Percentiles rank a stretch among this genome's conserved stretches.
Conservation (phyloP, 306 rosid genomes). For the Inga oerstediana region DNA sequence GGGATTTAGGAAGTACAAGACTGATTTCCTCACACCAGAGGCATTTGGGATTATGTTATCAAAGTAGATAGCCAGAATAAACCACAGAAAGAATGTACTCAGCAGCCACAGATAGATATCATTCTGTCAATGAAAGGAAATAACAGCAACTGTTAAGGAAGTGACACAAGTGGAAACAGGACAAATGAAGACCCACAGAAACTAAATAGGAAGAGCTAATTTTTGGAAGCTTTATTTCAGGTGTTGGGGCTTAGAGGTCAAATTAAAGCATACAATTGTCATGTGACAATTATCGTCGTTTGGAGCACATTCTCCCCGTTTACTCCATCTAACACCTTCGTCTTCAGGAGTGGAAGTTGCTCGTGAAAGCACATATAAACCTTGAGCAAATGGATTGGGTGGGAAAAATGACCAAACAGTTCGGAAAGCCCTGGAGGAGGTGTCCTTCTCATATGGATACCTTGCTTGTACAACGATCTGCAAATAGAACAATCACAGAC, state of each 20-base stretch:
- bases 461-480: slow-evolving; percentile 63
- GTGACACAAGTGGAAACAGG: slow-evolving; percentile 17
- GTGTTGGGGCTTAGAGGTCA: slow-evolving; percentile 22
- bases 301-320: slow-evolving; percentile 54
- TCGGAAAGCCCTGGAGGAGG: slow-evolving; percentile 29
- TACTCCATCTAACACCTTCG: slow-evolving; percentile 78
- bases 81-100: slow-evolving; percentile 79
- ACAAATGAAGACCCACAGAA: slow-evolving; percentile 23
- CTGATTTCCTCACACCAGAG: slow-evolving; percentile 82
- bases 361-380: slow-evolving; percentile 52
- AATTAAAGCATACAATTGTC: slow-evolving; percentile 65
- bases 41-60: slow-evolving; percentile 86
- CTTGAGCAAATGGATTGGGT: slow-evolving; percentile 82
- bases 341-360: slow-evolving; percentile 63
- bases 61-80: slow-evolving; percentile 80
- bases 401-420: slow-evolving; percentile 78
- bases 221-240: neutral
- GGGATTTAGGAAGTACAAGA: slow-evolving; percentile 71
- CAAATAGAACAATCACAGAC: slow-evolving; percentile 26
- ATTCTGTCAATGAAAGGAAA: slow-evolving; percentile 57
- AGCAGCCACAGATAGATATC: slow-evolving; percentile 69
- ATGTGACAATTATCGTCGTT: slow-evolving; percentile 51
- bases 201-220: slow-evolving; percentile 16
- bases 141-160: neutral
- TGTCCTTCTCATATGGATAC: slow-evolving; percentile 45